Percentiles rank a stretch among this genome's conserved stretches.
These are phyloP conservation scores for Emmonsia crescens DNA, from an alignment of 2,329 filamentous ascomycete genomes.

Conservation along the genomic window DNA sequence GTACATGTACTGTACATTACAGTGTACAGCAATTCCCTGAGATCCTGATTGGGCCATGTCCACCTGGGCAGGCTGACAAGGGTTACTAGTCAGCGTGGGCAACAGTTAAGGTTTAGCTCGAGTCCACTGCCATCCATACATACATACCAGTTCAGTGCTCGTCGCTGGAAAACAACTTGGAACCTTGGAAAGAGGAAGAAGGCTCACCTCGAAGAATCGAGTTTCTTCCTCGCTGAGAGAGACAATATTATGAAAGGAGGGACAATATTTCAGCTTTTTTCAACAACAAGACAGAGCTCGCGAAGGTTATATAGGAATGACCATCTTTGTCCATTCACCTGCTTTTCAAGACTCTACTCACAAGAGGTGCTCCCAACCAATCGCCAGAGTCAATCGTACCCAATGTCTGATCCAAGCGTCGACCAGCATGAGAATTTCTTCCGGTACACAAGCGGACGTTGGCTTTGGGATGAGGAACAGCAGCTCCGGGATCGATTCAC, in stretches of 20 bases:
- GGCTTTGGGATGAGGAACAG: conserved; percentile 23
- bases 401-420: not conserved
- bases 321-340: not conserved
- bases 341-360: not conserved
- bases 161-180: too few relatives aligned
- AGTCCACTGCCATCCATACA: too few relatives aligned
- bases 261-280: not conserved
- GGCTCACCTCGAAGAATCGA: too few relatives aligned
- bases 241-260: not conserved
- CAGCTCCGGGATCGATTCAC: conserved; percentile 20
- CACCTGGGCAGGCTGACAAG: too few relatives aligned
- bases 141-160: too few relatives aligned
- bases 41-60: too few relatives aligned
- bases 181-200: too few relatives aligned
- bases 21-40: too few relatives aligned
- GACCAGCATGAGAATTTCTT: conserved; percentile 14
- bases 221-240: too few relatives aligned
- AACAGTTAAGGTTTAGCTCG: too few relatives aligned
- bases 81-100: too few relatives aligned
- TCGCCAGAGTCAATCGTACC: not conserved
- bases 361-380: not conserved
- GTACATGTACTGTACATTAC: too few relatives aligned
- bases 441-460: conserved; percentile 21
- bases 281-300: not conserved
- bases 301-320: not conserved